Base-by-base conservation (phyloP, 495 filamentous ascomycete species). In the Penicillium manginii region DNA sequence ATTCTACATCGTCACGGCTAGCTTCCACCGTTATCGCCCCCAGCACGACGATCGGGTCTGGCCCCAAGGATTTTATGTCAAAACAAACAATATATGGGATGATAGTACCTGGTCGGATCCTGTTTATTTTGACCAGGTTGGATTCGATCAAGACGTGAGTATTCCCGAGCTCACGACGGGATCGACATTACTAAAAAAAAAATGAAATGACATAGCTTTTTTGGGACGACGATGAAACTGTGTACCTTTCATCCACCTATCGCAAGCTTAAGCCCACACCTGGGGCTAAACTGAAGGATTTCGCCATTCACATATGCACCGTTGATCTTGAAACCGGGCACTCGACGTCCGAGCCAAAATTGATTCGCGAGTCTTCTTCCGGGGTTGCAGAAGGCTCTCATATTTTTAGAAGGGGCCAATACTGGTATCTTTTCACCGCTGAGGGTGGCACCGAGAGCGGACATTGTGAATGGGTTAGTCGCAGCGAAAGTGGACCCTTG, bases 361-460 rank as follows among this genome's bases (percentile, higher is more conserved):
- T 74, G 7, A 78, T 87, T 46, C 84, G 83, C 68, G 83, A 82
- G 50, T 86, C 84, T 3, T 72, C 77, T 17, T 81, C 79, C 0
- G 69, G 77, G 0, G 78, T 77, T 4, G 81, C 86, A 0, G 87
- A 89, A 69, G 87, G 86, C 6, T 86, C 87, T 1, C 87, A 88
- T 53, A 73, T 90, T 32, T 88, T 86, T 67, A 81, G 81, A 52
- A 83, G 85, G 21, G 84, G 84, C 51, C 82, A 76, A 0, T 88
- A 82, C 67, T 89, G 87, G 64, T 91, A 90, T 59, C 77, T 91
- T 32, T 77, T 91, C 54, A 85, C 84, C 7, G 86, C 86, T 0
- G 86, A 90, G 73, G 86, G 85, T 1, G 87, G 86, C 17, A 88
- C 86, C 0, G 65, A 84, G 14, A 72, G 78, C 75, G 60, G 83